These are phyloP conservation scores for Mycena amicta DNA, from an alignment of 768 basidiomycete species.

Conservation along the genomic window DNA sequence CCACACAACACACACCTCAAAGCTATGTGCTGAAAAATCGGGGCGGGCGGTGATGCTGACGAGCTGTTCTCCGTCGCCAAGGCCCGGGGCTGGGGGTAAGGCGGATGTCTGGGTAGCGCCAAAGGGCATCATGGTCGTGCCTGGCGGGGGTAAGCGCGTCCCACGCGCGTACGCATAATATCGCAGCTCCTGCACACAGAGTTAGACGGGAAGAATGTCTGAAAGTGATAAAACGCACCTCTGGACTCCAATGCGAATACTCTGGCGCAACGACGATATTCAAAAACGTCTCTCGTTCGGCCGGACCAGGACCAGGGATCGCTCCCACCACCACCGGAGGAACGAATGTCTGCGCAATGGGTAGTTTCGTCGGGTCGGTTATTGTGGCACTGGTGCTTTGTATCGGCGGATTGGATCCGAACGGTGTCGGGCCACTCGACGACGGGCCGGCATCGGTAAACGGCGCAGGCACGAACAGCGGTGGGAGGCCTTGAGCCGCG, in stretches of 20 bases:
- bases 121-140: conserved; percentile 8
- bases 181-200: conserved; percentile 35
- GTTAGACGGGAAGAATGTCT: background rate
- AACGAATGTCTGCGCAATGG: conserved; percentile 32
- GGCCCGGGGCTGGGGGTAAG: conserved; percentile 15
- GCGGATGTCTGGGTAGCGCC: background rate
- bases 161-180: conserved; percentile 32
- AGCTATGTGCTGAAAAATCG: conserved; percentile 40
- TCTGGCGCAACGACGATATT: conserved; percentile 33
- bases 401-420: background rate
- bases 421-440: background rate
- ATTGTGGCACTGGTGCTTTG: conserved; percentile 8
- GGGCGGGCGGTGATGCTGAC: conserved; percentile 34
- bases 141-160: conserved; percentile 24
- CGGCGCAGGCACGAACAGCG: conserved; percentile 38
- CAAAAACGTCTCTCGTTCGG: conserved; percentile 27
- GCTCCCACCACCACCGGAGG: conserved; percentile 19
- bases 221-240: conserved; percentile 27
- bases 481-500: conserved; percentile 38
- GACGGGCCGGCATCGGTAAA: conserved; percentile 3
- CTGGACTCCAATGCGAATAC: conserved; percentile 34
- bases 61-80: conserved; percentile 29
- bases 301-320: no score
- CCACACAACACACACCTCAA: conserved; percentile 35
- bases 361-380: conserved; percentile 22